These are phyloP conservation scores for Nepenthes alata DNA, from an alignment of 179 eudicot genomes.

Conservation along the genomic window DNA sequence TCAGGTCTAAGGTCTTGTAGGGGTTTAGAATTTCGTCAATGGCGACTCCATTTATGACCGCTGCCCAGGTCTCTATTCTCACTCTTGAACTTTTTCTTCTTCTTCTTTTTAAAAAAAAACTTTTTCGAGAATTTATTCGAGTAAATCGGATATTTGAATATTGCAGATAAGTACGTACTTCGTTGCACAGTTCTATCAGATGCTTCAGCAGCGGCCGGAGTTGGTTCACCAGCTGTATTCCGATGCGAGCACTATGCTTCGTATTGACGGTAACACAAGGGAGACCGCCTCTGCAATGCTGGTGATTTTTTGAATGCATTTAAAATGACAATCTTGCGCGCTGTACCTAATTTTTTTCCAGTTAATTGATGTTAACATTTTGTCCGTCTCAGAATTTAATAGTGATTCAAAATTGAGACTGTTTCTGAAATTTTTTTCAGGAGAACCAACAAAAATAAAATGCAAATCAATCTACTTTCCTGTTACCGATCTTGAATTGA, in stretches of 20 bases:
- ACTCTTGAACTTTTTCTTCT: neutral
- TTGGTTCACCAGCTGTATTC: slow-evolving; percentile 78
- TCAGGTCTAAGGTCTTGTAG: too few relatives aligned
- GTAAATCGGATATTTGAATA: neutral
- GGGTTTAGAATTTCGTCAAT: slow-evolving; percentile 1
- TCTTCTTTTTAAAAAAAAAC: neutral
- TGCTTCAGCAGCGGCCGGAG: slow-evolving; percentile 70
- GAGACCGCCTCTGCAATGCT: slow-evolving; percentile 66
- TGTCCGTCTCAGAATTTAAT: too few relatives aligned
- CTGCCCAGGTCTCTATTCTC: slow-evolving; percentile 24
- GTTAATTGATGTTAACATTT: too few relatives aligned
- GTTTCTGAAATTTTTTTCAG: too few relatives aligned
- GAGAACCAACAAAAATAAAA: too few relatives aligned
- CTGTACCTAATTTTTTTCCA: too few relatives aligned
- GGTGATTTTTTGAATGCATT: slow-evolving; percentile 18
- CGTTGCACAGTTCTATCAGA: slow-evolving; percentile 70
- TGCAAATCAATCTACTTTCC: too few relatives aligned
- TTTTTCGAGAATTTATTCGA: neutral
- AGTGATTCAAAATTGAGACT: too few relatives aligned
- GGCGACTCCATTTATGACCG: slow-evolving; percentile 38
- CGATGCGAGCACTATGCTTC: slow-evolving; percentile 80
- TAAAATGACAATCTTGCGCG: too few relatives aligned
- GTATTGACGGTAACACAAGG: slow-evolving; percentile 56
- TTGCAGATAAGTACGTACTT: slow-evolving; percentile 79
- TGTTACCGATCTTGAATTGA: too few relatives aligned